Base-by-base conservation (phyloP, 371 early-diverging fungal genomes). In the Mucor mucedo region DNA sequence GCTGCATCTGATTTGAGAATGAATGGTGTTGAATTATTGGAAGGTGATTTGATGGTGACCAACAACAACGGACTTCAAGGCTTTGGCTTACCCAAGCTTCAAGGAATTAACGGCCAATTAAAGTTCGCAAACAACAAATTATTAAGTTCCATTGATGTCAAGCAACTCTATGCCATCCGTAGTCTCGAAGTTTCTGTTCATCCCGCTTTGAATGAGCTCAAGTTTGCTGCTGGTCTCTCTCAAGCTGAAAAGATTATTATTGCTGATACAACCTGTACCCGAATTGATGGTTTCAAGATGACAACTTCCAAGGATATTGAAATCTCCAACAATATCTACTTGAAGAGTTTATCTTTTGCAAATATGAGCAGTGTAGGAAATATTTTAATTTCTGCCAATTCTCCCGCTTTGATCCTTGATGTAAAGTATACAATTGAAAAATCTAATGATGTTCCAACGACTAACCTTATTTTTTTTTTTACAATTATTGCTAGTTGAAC, bases 271-370 rank as follows among this genome's bases (percentile, higher is more conserved):
- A 79, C 76, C 9, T 69, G 76, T 9, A 73, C 81, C 0, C 63
- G 62, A 0, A 21, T 84, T 35, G 78, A 84, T 13, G 84, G 84
- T 8, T 58, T 82, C 9, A 71, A 66, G 14, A 62, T 78, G 39
- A 62, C 57, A 1, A 58, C 71, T 7, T 67, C 63, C 0, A 65
- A 65, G 10, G 78, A 80, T 6, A 32, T 86, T 5, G 75, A 69
- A 2, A 57, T 84, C n/a, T 75, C 79, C 50, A 79, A 82, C 60
- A 86, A 86, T 58, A 75, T 78, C 35, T 78, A 79, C 45, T 62
- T 86, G 38, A 80, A 77, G 52, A 48, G 38, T 3, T 63, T 86
- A 16, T 70, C 74, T 10, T 67, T 84, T 45, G 62, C 68, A 2
- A 63, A 66, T 6, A 44, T 83, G 48, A 62, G 64, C 5, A 29